Percentiles rank a stretch among this genome's conserved stretches.
phyloP scores from a whole-genome alignment of 2,329 filamentous ascomycete genomes.

The Trichoderma brevicompactum region DNA sequence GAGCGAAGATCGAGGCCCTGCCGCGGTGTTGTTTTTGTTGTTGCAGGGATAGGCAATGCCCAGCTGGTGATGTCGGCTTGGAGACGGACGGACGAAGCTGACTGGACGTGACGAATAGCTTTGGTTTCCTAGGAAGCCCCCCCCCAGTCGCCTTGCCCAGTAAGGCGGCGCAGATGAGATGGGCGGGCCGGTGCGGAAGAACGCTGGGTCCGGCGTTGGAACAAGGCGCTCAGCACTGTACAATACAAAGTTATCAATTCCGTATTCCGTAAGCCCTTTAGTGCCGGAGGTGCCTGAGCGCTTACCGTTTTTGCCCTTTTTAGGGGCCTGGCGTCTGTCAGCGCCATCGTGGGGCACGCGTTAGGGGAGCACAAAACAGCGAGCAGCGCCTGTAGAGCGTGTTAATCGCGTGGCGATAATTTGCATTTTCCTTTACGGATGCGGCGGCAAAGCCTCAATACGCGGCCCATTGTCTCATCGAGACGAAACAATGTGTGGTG shows the following conservation, averaged over 20 bases:
- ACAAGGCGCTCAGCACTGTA: not conserved
- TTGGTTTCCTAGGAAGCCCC: constrained; percentile 21
- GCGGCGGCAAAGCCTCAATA: not conserved
- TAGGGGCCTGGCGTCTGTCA: constrained; percentile 6
- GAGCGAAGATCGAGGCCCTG: not conserved
- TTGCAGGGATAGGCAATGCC: constrained; percentile 13
- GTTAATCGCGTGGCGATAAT: not conserved
- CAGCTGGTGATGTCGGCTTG: constrained; percentile 4
- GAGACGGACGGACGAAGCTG: not conserved
- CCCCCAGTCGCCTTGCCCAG: constrained; percentile 6
- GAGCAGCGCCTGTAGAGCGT: not conserved
- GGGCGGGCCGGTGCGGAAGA: constrained; percentile 29
- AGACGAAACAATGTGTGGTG: no score
- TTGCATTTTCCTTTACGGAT: not conserved
- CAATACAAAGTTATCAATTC: no score
- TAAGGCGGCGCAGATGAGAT: not conserved
- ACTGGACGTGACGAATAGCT: constrained; percentile 23
- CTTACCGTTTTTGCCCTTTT: constrained; percentile 22
- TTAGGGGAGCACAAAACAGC: constrained; percentile 4
- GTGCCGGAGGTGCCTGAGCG: constrained; percentile 22
- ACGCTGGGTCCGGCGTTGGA: constrained; percentile 20
- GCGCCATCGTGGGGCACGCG: constrained; percentile 13
- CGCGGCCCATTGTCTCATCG: no score
- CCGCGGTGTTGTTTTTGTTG: constrained; percentile 18
- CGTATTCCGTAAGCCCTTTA: not conserved